Conservation (phyloP, 345 rosid species). For the Firmiana major region DNA sequence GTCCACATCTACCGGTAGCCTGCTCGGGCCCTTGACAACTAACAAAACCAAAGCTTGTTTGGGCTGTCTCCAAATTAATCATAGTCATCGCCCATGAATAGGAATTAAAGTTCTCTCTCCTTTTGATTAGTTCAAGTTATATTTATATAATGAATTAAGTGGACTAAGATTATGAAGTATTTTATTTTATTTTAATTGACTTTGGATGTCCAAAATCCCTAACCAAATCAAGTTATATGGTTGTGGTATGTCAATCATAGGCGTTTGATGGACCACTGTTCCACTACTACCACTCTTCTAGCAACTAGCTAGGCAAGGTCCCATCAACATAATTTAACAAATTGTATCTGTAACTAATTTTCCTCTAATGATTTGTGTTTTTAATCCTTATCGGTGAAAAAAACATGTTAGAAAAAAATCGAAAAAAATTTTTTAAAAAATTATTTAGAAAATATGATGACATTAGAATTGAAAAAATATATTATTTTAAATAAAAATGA, state of each 20-base stretch:
- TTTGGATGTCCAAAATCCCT: neutral
- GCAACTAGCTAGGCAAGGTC: neutral
- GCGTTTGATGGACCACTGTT: neutral
- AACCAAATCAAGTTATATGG: neutral
- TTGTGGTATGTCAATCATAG: slow-evolving; percentile 1
- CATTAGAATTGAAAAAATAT: too few species aligned
- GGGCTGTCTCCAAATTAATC: neutral
- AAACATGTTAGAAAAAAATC: too few species aligned
- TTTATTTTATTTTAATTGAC: neutral
- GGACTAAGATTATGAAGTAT: neutral
- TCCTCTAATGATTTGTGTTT: too few species aligned
- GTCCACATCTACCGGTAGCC: neutral
- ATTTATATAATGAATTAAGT: too few species aligned
- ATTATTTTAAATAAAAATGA: too few species aligned
- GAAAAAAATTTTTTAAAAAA: too few species aligned
- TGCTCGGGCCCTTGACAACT: neutral
- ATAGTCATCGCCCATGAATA: neutral
- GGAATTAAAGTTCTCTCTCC: neutral
- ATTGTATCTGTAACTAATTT: too few species aligned
- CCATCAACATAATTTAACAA: neutral
- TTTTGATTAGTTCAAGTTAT: neutral
- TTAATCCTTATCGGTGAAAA: too few species aligned
- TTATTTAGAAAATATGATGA: too few species aligned
- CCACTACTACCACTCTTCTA: neutral
- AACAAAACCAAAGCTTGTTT: neutral